These are phyloP conservation scores for Eucalyptus leucophloia DNA, from an alignment of 345 rosid genomes.

Conservation along the genomic window DNA sequence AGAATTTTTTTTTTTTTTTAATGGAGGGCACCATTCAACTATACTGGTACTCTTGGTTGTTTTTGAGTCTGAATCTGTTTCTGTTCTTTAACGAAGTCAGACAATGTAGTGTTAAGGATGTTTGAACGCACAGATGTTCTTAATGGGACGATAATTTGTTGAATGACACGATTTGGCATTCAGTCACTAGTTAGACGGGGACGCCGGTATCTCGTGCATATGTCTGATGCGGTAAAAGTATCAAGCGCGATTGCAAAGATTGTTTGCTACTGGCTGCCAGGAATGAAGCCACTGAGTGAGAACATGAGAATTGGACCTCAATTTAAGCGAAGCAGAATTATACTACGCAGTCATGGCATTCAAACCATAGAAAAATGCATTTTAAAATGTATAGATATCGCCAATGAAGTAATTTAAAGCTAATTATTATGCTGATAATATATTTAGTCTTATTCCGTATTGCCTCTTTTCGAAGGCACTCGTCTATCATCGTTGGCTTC, in stretches of 20 bases:
- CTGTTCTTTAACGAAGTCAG: background rate
- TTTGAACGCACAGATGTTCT: background rate
- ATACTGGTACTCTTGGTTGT: background rate
- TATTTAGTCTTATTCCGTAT: background rate
- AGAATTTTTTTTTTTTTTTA: background rate
- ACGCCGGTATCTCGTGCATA: background rate
- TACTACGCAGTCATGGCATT: background rate
- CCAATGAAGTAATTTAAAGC: background rate
- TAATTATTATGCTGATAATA: background rate
- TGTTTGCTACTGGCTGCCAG: background rate
- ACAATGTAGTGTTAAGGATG: background rate
- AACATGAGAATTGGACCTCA: background rate
- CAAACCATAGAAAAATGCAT: background rate
- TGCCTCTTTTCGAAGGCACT: background rate
- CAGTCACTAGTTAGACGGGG: background rate
- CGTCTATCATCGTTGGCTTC: background rate
- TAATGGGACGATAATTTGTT: background rate
- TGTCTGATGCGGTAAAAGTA: background rate
- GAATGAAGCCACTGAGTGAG: background rate
- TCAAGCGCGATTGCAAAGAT: background rate
- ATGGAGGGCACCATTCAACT: background rate
- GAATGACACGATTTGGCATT: background rate
- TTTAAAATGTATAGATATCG: background rate
- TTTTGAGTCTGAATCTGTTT: background rate
- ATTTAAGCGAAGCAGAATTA: background rate